These are phyloP conservation scores for Eimeria falciformis DNA, from an alignment of 169 alveolate genomes.

Conservation along the genomic window DNA sequence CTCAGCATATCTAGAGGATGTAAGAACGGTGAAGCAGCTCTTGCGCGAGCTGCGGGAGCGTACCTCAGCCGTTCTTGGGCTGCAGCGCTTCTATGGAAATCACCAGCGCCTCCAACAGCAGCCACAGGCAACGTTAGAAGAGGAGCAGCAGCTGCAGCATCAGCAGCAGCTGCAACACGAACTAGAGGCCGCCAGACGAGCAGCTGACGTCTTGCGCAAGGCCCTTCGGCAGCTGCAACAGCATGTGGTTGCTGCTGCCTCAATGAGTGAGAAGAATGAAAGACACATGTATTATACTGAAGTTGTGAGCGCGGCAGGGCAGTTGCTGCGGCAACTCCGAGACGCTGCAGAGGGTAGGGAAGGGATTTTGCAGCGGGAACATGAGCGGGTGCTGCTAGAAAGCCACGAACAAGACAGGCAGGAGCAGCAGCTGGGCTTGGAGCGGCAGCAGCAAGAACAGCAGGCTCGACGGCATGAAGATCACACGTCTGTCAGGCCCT, in stretches of 20 bases:
- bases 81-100: background rate
- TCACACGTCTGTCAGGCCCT: too few relatives aligned
- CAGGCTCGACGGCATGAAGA: background rate
- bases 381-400: background rate
- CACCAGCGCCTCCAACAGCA: background rate
- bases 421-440: slow-evolving; percentile 21
- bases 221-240: slow-evolving; percentile 25
- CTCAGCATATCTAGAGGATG: slow-evolving; percentile 70
- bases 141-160: slow-evolving; percentile 49
- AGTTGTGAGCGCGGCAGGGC: background rate
- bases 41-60: slow-evolving; percentile 56
- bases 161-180: slow-evolving; percentile 64
- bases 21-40: slow-evolving; percentile 33
- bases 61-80: background rate
- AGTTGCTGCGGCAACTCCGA: slow-evolving; percentile 35
- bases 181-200: slow-evolving; percentile 36
- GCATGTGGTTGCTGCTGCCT: slow-evolving; percentile 67
- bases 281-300: slow-evolving; percentile 10
- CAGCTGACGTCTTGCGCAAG: slow-evolving; percentile 24
- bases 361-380: slow-evolving; percentile 24
- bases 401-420: background rate
- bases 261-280: slow-evolving; percentile 54
- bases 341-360: slow-evolving; percentile 64
- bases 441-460: background rate
- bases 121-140: background rate